Base-by-base conservation (phyloP, 345 rosid species). In the Trapa incisa region DNA sequence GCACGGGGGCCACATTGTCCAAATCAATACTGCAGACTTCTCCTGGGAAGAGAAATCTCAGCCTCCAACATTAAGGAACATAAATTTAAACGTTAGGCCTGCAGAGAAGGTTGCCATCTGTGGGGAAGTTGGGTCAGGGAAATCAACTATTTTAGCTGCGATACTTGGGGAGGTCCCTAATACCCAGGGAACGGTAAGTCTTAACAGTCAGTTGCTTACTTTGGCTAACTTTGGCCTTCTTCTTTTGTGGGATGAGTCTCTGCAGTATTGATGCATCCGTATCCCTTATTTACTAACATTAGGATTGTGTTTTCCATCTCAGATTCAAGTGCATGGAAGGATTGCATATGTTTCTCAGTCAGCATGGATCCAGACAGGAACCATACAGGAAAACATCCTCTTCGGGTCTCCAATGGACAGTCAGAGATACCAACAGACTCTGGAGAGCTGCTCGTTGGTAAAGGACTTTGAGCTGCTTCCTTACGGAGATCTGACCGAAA, bases 91-190 rank as follows among this genome's bases (percentile, higher is more conserved):
- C 74, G 82, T 85, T 71, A 79, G 70, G 70, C 77, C 77, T 67
- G 87, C 90, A 45, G 87, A 82, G 70, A 93, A 90, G 79, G 82
- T 93, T 8, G 97, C 98, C 14, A 79, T 93, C 47, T 93, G 98
- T 62, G 98, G 97, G 67, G 97, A 90, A 81, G 98, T 93, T 75
- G 98, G 97, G 65, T 88, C 98, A 0, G 98, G 98, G 4, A 93
- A 93, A 80, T 93, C 98, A 6, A 93, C 98, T 65, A 85, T 90
- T 73, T 65, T 93, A 70, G 87, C 97, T 35, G 90, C 97, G 33
- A 87, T 93, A 79, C 97, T 93, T 37, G 96, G 97, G 67, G 98
- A 93, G 78, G 84, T 87, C 68, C 91, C 94, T 36, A 77, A 69
- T 62, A 79, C 80, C 14, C 73, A 71, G 47, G 97, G 98, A 84